A percentile compares a stretch with the other conserved stretches of the same genome.
phyloP scores from a whole-genome alignment of 345 rosid genomes.

The Linum trigynum region DNA sequence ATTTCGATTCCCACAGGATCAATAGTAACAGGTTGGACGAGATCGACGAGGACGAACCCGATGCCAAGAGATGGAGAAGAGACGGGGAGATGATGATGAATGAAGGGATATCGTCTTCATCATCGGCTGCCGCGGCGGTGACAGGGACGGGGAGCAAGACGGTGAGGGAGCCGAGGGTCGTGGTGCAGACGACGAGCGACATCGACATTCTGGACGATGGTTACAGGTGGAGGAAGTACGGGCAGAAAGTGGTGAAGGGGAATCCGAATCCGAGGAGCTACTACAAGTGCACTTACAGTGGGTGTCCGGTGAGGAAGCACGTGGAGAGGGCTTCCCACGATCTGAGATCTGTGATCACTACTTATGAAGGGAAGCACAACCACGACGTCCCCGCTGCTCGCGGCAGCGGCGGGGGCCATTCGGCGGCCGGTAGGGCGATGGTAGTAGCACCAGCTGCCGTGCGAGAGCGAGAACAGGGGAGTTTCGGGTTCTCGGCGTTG shows the following conservation, averaged over 20 bases:
- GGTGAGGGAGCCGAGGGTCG: slow-evolving; percentile 81
- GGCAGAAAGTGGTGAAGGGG: slow-evolving; percentile 94
- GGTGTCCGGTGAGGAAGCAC: slow-evolving; percentile 82
- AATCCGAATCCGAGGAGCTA: slow-evolving; percentile 98
- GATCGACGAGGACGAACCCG: slow-evolving; percentile 68
- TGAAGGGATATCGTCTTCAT: slow-evolving; percentile 50
- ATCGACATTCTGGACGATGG: slow-evolving; percentile 95
- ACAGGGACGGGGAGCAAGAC: slow-evolving; percentile 47
- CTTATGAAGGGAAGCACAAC: slow-evolving; percentile 93
- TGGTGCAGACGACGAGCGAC: slow-evolving; percentile 90
- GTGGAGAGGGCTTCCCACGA: slow-evolving; percentile 88
- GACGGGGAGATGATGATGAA: slow-evolving; percentile 38
- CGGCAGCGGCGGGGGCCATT: slow-evolving; percentile 41
- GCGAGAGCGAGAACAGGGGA: slow-evolving; percentile 7
- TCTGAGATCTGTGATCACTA: slow-evolving; percentile 74
- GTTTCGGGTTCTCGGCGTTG: slow-evolving; percentile 32
- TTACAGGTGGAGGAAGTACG: slow-evolving; percentile 92
- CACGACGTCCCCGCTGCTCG: slow-evolving; percentile 83
- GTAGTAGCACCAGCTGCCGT: slow-evolving; percentile 12
- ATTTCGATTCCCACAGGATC: slow-evolving; percentile 45
- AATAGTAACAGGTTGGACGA: slow-evolving; percentile 19
- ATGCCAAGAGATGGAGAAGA: slow-evolving; percentile 73
- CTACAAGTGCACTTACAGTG: slow-evolving; percentile 75
- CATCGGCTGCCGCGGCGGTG: slow-evolving; percentile 11
- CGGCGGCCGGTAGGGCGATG: slow-evolving; percentile 17